Conservation (phyloP, 495 filamentous ascomycete genomes). For the Neurospora discreta region DNA sequence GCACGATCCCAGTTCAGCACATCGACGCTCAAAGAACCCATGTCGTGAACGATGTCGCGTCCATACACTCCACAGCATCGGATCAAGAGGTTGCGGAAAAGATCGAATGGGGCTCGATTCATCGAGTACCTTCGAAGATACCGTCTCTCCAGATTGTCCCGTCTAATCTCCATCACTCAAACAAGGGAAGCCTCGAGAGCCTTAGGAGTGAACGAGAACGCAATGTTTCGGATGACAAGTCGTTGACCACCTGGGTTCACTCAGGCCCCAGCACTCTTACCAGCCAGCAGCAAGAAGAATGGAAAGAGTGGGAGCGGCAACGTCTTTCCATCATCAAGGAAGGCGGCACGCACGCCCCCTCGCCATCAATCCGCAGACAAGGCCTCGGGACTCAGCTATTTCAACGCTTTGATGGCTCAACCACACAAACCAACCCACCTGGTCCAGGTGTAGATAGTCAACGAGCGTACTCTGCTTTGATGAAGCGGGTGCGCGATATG, state of each 20-base stretch:
- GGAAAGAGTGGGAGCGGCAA: constrained; percentile 40
- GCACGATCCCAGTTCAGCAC: constrained; percentile 36
- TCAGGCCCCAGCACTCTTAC: constrained; percentile 39
- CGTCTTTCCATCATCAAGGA: constrained; percentile 60
- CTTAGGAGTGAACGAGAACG: constrained; percentile 35
- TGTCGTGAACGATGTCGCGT: constrained; percentile 22
- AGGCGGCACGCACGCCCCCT: constrained; percentile 38
- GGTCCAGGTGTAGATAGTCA: constrained; percentile 42
- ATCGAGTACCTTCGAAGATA: constrained; percentile 29
- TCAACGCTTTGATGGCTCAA: not conserved
- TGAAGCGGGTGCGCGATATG: constrained; percentile 46
- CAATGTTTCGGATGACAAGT: constrained; percentile 42
- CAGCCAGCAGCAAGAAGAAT: constrained; percentile 24
- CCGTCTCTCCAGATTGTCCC: constrained; percentile 29
- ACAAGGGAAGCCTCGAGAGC: constrained; percentile 41
- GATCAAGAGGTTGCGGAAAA: not conserved
- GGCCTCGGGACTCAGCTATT: constrained; percentile 9
- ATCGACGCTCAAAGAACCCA: constrained; percentile 39
- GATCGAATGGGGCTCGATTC: constrained; percentile 24
- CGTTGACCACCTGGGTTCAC: constrained; percentile 68
- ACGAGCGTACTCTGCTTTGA: constrained; percentile 61
- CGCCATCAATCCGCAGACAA: constrained; percentile 25
- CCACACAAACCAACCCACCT: not conserved
- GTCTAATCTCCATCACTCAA: constrained; percentile 30
- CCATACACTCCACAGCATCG: not conserved